A percentile compares a stretch with the other conserved stretches of the same genome.
Conservation (phyloP, 345 rosid genomes). For the Citrus glauca region DNA sequence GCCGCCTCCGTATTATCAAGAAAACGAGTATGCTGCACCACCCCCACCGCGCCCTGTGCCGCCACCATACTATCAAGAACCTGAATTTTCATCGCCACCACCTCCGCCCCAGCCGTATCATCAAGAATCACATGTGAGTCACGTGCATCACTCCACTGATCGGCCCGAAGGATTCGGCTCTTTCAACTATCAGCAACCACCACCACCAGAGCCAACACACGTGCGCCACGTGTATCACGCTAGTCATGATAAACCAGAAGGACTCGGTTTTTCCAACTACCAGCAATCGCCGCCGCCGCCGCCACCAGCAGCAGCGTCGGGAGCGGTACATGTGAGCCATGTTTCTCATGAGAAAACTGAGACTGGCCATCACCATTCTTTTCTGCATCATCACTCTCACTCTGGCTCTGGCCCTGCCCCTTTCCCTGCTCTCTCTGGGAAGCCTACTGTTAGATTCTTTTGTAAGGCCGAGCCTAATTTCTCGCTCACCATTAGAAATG, state of each 20-base stretch:
- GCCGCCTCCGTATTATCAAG: conserved; percentile 6
- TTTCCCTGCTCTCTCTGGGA: conserved; percentile 38
- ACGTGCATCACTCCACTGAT: conserved; percentile 26
- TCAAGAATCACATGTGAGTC: conserved; percentile 34
- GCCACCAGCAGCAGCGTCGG: too few species aligned
- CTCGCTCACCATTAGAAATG: conserved; percentile 53
- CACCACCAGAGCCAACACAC: conserved; percentile 36
- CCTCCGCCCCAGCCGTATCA: conserved; percentile 19
- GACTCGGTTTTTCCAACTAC: neutral
- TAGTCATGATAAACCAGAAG: conserved; percentile 5
- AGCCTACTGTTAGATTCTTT: conserved; percentile 49
- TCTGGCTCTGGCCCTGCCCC: conserved; percentile 7
- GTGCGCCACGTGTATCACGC: conserved; percentile 38
- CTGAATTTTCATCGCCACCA: conserved; percentile 27
- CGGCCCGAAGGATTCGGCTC: neutral
- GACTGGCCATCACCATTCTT: conserved; percentile 38
- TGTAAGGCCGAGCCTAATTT: conserved; percentile 60
- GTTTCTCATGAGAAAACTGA: conserved; percentile 33
- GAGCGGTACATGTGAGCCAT: conserved; percentile 21
- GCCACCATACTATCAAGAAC: neutral
- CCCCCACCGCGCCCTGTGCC: conserved; percentile 25
- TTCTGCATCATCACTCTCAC: conserved; percentile 30
- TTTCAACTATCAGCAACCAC: conserved; percentile 9
- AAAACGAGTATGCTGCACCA: conserved; percentile 15
- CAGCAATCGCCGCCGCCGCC: conserved; percentile 20